These are phyloP conservation scores for Centella asiatica DNA, from an alignment of 129 eudicot species.

Conservation along the genomic window DNA sequence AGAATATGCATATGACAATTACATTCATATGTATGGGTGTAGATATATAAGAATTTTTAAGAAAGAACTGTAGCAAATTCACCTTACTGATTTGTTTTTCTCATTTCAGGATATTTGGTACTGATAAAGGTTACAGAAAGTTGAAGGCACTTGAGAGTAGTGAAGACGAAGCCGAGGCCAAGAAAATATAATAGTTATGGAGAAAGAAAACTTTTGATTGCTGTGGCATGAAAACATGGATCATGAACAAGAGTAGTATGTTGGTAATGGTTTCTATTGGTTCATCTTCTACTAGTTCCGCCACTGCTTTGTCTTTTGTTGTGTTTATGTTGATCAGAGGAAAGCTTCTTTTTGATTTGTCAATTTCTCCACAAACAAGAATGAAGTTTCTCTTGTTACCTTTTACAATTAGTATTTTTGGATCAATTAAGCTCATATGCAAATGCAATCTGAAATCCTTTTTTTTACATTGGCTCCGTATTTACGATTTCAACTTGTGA, in stretches of 20 bases:
- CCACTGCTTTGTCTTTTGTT: conserved; percentile 2
- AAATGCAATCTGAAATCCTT: not conserved
- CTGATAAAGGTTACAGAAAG: conserved; percentile 87
- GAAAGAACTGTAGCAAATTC: not conserved
- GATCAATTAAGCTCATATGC: not conserved
- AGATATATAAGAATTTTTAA: not conserved
- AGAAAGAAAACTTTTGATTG: conserved; percentile 13
- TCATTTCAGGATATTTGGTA: conserved; percentile 75
- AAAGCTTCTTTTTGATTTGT: conserved; percentile 14
- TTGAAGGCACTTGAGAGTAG: conserved; percentile 53
- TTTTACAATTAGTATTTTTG: not conserved
- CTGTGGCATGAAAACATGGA: not conserved
- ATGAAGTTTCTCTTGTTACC: conserved; percentile 7
- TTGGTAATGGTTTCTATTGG: conserved; percentile 18
- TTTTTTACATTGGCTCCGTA: not conserved
- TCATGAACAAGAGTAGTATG: conserved; percentile 9
- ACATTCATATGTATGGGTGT: not conserved
- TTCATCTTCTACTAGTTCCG: conserved; percentile 13
- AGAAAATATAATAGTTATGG: conserved; percentile 26
- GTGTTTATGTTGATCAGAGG: conserved; percentile 18
- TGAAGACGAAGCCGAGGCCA: conserved; percentile 37
- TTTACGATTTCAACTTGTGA: not conserved
- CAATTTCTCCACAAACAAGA: not conserved
- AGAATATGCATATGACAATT: not conserved
- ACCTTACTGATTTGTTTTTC: not conserved